Conservation (phyloP, 2,329 filamentous ascomycete genomes). For the Aspergillus versicolor region DNA sequence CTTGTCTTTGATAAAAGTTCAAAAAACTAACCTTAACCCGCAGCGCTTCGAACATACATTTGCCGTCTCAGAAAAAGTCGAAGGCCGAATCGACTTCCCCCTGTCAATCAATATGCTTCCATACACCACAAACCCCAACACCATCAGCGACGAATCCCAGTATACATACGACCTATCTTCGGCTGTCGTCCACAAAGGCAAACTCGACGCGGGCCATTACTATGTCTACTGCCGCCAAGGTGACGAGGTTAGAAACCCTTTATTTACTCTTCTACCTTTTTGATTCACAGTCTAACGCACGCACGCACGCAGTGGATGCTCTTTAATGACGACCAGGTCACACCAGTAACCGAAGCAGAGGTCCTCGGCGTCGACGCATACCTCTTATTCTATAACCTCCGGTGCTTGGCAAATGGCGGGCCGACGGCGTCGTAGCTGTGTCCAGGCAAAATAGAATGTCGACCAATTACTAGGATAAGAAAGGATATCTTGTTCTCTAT, state of each 20-base stretch:
- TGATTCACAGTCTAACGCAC: background rate
- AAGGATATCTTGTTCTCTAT: background rate
- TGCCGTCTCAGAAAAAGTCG: conserved; percentile 77
- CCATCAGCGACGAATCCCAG: conserved; percentile 42
- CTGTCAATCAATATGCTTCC: conserved; percentile 85
- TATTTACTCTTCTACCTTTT: background rate
- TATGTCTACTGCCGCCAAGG: conserved; percentile 83
- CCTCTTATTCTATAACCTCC: conserved; percentile 72
- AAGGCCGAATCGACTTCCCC: conserved; percentile 82
- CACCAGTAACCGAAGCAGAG: conserved; percentile 77
- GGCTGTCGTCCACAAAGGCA: conserved; percentile 89
- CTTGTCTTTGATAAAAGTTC: background rate
- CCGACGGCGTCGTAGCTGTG: background rate
- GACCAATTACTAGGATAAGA: background rate
- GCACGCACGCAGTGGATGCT: conserved; percentile 72
- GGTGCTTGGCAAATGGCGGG: conserved; percentile 25
- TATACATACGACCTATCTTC: conserved; percentile 85
- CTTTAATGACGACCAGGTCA: conserved; percentile 93
- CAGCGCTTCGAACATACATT: conserved; percentile 75
- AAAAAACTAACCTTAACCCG: conserved; percentile 2
- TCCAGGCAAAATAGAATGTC: background rate
- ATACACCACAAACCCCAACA: conserved; percentile 69
- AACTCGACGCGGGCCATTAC: conserved; percentile 90
- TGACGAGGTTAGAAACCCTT: conserved; percentile 57
- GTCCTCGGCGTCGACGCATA: conserved; percentile 86